A percentile compares a stretch with the other conserved stretches of the same genome.
Conservation (phyloP, 768 basidiomycete species). For the Multifurca ochricompacta region DNA sequence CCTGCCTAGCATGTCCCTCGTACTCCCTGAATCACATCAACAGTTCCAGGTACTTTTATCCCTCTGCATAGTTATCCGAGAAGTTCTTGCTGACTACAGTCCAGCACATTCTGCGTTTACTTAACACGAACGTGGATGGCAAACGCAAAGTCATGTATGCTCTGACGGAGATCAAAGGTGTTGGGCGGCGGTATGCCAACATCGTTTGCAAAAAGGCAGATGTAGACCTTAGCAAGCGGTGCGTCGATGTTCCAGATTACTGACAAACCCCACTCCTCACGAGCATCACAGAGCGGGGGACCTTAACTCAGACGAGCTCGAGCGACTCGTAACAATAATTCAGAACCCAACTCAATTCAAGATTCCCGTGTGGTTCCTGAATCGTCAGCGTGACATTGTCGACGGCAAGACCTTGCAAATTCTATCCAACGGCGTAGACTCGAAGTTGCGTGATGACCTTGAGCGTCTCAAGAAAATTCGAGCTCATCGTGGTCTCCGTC, state of each 20-base stretch:
- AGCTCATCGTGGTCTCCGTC: conserved; percentile 88
- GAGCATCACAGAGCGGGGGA: conserved; percentile 74
- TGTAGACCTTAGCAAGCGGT: conserved; percentile 98
- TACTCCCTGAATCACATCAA: conserved; percentile 89
- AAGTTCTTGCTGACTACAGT: conserved; percentile 5
- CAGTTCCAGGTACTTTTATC: conserved; percentile 77
- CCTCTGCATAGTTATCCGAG: not conserved
- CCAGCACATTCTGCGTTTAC: conserved; percentile 97
- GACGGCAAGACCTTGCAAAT: conserved; percentile 97
- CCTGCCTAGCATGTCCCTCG: conserved; percentile 76
- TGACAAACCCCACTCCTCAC: not conserved
- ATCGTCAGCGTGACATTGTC: conserved; percentile 96
- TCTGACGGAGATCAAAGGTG: conserved; percentile 99
- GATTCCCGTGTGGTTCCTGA: conserved; percentile 98
- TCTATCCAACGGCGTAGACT: conserved; percentile 93
- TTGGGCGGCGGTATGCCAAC: conserved; percentile 97
- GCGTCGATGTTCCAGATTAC: conserved; percentile 25
- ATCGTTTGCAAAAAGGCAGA: conserved; percentile 99
- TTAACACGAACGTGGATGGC: conserved; percentile 99
- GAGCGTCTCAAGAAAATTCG: conserved; percentile 99
- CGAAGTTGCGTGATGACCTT: conserved; percentile 95
- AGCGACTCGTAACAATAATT: conserved; percentile 98
- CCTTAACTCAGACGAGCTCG: conserved; percentile 98
- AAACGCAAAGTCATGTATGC: conserved; percentile 99
- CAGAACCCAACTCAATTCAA: conserved; percentile 99